Evolutionary conservation across 2,329 filamentous ascomycete genomes (phyloP), one percentile per base, ranked within the genome.

Genomic region (Talaromyces amestolkiae): DNA sequence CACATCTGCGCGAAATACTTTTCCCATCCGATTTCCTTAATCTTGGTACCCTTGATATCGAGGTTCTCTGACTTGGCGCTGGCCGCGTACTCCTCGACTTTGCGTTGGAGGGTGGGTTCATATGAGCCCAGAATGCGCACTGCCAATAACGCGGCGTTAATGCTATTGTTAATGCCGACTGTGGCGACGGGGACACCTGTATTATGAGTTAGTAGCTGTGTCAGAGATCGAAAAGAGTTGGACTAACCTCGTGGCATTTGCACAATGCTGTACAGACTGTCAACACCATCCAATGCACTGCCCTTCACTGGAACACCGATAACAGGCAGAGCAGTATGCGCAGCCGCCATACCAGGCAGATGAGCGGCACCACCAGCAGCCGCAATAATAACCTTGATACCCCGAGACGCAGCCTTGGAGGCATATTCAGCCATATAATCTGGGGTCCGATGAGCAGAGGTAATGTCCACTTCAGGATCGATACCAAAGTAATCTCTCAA

Each of bases 291-390:
- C 6, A 92, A 78, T 24, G 87, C 85, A 22, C 88, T 91, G 0
- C 88, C 90, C 79, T 89, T 91, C 31, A 93, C 88, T 0, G 91
- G 91, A 0, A 93, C 88, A 5, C 91, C 91, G 65, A 93, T 91
- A 2, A 93, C 90, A 0, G 91, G 91, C 17, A 93, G 77, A 2
- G 87, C 82, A 0, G 89, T 91, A 73, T 90, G 86, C 1, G 89
- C 87, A 0, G 89, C 87, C 5, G 89, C 77, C 89, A 92, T 92
- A n/a, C 90, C 90, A 0, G 90, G 89, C 0, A 92, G 79, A 70
- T 89, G 86, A 7, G 90, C 90, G 0, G 90, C 90, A 31, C 90
- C 90, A 13, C 90, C 90, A 0, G 90, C 90, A 19, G 89, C 91
- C 1, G 90, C 90, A 68, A 92, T 92, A 66, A 93, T 86, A 4